Evolutionary conservation across 1,284 basidiomycete genomes (phyloP), one percentile per base, ranked within the genome.

Genomic region (Sporisorium exsertum): DNA sequence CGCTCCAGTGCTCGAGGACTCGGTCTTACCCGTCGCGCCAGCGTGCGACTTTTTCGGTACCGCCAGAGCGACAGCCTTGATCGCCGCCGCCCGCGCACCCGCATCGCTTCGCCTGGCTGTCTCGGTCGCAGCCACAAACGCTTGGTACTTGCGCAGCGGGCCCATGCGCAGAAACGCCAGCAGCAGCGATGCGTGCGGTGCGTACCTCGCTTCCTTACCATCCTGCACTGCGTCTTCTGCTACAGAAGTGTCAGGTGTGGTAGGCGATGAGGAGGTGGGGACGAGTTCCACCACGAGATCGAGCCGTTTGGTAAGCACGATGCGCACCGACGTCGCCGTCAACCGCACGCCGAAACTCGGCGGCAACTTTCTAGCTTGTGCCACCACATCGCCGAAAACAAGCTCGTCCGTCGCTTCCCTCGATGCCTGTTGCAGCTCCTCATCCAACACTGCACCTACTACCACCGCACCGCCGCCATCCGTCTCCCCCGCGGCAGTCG

Each of bases 401-500:
- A 81, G 57, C 26, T 66, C 69, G 58, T 82, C 81, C 16, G 65
- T 73, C 1, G 77, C 72, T 52, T 82, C 81, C 13, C 68, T 32
- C 40, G 78, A 78, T 5, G 81, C 81, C 1, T 58, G 42, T 33
- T 75, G 77, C 45, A 82, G 58, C 37, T 80, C 72, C 15, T 55
- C 35, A n/a, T 82, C 79, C 9, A 80, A 45, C 3, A 66, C 40
- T 15, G 63, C 57, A 4, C 60, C 67, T 13, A 56, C 58, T 9
- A 45, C 55, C n/a, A 49, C n/a, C 22, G 57, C 45, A 3, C 29
- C 45, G 3, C 26, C 43, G 12, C 32, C 37, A 18, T 37, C 40
- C 24, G 18, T 16, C 40, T n/a, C 3, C 3, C n/a, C 12, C 6
- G 18, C 10, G 24, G 32, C 26, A 33, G 26, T n/a, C 6, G 56